These are phyloP conservation scores for Ophiostoma quercus DNA, from an alignment of 2,329 filamentous ascomycete genomes.

Conservation along the genomic window DNA sequence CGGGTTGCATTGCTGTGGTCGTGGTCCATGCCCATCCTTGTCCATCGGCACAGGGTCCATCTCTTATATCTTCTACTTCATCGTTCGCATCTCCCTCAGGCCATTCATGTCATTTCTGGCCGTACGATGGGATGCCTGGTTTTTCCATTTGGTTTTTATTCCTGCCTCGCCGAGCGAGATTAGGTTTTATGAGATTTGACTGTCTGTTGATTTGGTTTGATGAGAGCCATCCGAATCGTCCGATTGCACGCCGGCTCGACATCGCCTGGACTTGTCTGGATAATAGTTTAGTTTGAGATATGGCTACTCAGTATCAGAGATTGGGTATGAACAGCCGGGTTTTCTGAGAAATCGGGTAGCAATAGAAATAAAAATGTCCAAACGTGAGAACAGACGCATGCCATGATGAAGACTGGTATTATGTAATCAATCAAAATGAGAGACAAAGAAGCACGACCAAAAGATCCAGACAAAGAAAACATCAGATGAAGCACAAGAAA, in stretches of 20 bases:
- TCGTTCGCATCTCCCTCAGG: neutral
- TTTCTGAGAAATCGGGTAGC: too few species aligned
- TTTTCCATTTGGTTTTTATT: neutral
- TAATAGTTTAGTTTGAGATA: too few species aligned
- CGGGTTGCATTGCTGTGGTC: neutral
- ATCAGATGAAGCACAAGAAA: neutral
- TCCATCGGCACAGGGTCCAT: neutral
- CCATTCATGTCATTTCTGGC: neutral
- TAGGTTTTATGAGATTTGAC: neutral
- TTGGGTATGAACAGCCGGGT: too few species aligned
- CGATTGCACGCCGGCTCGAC: too few species aligned
- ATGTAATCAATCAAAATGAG: too few species aligned
- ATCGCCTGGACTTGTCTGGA: too few species aligned
- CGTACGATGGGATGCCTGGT: neutral
- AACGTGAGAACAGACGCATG: too few species aligned
- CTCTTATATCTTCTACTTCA: neutral
- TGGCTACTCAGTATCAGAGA: too few species aligned
- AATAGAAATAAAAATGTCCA: too few species aligned
- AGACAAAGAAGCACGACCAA: too few species aligned
- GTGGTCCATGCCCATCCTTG: neutral
- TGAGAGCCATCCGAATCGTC: too few species aligned
- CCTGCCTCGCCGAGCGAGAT: neutral
- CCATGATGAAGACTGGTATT: too few species aligned
- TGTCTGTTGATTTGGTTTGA: neutral
- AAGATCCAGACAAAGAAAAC: neutral